Conservation (phyloP, 208 protist genomes). For the Giardia muris region DNA sequence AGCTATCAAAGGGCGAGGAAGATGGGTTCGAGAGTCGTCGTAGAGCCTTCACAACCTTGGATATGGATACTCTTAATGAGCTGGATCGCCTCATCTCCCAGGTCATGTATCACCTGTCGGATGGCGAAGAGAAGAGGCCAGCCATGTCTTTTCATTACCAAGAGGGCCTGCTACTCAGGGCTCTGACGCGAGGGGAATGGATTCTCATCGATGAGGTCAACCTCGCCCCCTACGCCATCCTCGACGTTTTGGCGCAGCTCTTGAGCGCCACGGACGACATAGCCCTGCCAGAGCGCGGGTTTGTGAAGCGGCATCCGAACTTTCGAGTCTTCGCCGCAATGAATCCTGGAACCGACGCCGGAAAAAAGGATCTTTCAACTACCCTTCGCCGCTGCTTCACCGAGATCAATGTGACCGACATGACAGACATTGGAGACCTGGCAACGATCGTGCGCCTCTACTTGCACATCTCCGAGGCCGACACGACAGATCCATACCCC, state of each 20-base stretch:
- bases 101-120: not conserved
- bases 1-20: not conserved
- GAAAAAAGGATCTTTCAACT: slow-evolving; percentile 89
- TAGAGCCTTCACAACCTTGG: not conserved
- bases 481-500: not conserved
- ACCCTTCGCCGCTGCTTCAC: slow-evolving; percentile 79
- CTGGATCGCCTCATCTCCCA: not conserved
- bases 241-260: slow-evolving; percentile 58
- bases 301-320: slow-evolving; percentile 70
- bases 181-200: slow-evolving; percentile 85
- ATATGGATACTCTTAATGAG: not conserved
- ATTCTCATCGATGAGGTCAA: slow-evolving; percentile 99
- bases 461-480: not conserved
- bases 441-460: slow-evolving; percentile 33
- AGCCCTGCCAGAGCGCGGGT: slow-evolving; percentile 55
- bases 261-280: slow-evolving; percentile 54
- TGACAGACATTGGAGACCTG: slow-evolving; percentile 69
- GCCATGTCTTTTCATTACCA: slow-evolving; percentile 89
- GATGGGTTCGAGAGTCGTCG: not conserved
- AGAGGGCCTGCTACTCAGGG: slow-evolving; percentile 74
- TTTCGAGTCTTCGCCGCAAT: slow-evolving; percentile 98
- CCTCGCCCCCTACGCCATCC: slow-evolving; percentile 81
- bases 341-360: slow-evolving; percentile 97
- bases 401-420: slow-evolving; percentile 89
- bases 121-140: slow-evolving; percentile 19